Evolutionary conservation across 495 filamentous ascomycete species (phyloP).

Genomic region (Tetracladium setigerum): DNA sequence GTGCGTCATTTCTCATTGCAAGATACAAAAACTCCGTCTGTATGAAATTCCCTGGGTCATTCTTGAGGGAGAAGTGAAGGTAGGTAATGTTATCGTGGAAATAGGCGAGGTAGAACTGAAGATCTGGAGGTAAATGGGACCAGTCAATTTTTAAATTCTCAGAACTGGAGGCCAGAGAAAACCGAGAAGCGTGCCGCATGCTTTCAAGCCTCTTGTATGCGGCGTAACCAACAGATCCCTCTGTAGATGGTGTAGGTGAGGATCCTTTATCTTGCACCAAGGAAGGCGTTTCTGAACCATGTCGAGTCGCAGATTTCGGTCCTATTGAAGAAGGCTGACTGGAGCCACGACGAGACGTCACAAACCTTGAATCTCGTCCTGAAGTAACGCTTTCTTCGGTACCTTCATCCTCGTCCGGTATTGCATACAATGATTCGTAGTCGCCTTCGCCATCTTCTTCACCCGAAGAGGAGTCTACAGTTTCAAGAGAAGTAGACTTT

Average conservation of each 20-base stretch:
- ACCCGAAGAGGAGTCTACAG: conserved; percentile 47
- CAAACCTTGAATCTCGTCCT: conserved; percentile 23
- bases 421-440: conserved; percentile 44
- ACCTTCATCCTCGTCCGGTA: conserved; percentile 59
- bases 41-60: conserved; percentile 62
- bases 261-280: conserved; percentile 37
- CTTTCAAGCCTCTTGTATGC: conserved; percentile 27
- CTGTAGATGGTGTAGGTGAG: conserved; percentile 40
- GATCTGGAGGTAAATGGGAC: conserved; percentile 52
- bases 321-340: conserved; percentile 21
- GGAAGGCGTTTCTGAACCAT: conserved; percentile 44
- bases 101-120: conserved; percentile 74
- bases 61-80: conserved; percentile 74
- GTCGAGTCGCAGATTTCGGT: conserved; percentile 21
- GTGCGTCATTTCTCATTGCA: conserved; percentile 70
- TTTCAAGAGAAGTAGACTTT: conserved; percentile 24
- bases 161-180: conserved; percentile 22
- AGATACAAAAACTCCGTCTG: conserved; percentile 59
- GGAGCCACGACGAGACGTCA: conserved; percentile 23
- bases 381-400: conserved; percentile 18
- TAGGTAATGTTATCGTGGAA: conserved; percentile 65
- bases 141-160: conserved; percentile 26
- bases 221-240: conserved; percentile 23
- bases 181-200: conserved; percentile 23
- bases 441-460: conserved; percentile 45